Base-by-base conservation (phyloP, 805 yeast species). In the Myxozyma udenii region DNA sequence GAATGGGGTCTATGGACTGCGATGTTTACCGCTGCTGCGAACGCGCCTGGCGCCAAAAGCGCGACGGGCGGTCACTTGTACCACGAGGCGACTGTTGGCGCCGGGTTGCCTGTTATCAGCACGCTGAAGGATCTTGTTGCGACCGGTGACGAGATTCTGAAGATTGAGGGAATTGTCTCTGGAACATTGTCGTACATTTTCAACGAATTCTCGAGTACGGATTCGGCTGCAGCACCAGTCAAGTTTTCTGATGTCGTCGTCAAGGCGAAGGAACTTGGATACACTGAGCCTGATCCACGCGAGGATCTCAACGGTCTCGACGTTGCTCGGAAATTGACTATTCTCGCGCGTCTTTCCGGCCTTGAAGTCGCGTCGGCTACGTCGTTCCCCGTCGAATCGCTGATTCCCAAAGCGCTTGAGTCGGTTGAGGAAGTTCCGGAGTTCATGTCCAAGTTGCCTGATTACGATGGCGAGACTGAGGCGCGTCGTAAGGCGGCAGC, bases 51-150 rank as follows among this genome's bases (percentile, higher is more conserved):
- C 36, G 75, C 78, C 42, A 71, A 74, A 36, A 75, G 78, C 42
- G 32, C 16, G 16, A 44, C 41, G 14, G 83, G 82, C 44, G 90
- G 88, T 37, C 76, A 91, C 58, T 95, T 89, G 41, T 91, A 89
- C 76, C 98, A 93, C 67, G 99, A 93, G 76, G 95, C 98, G 45
- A 88, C 97, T 5, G 98, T 93, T 53, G 98, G 98, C 66, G 99
- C 99, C 39, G 99, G 98, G 51, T 78, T 93, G 68, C 99, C 99
- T 54, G 81, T 93, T 57, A 83, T 93, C 63, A 84, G 88, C 43
- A 85, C 96, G 46, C 74, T 93, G 65, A 86, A 83, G 66, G 98
- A 93, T 68, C 77, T 91, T 71, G 77, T 93, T 39, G 78, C 80
- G 55, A 93, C 98, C 48, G 98, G 98, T 60, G 99, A 93, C 70